Evolutionary conservation across 1,284 basidiomycete genomes (phyloP), one percentile per base, ranked within the genome.

Genomic region (Trichosporon coremiiforme): DNA sequence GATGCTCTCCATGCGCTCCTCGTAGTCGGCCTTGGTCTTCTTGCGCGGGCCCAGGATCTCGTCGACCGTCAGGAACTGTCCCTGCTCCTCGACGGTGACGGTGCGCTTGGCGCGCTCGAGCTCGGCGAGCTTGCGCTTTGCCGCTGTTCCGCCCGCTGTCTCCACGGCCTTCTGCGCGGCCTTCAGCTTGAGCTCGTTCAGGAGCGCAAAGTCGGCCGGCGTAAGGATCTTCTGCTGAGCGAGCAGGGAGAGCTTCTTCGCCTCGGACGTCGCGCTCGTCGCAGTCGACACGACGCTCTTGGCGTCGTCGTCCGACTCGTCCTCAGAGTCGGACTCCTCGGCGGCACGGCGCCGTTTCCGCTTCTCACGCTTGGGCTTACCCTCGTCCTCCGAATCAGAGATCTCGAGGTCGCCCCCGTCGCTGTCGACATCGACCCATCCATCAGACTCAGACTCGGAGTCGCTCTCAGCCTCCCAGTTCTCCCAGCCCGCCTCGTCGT

Each of bases 41-140:
- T 98, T 99, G 69, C 93, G 89, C 5, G 94, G 93, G 1, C 97
- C 96, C 4, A 98, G 86, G 74, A 99, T 98, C 79, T 95, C 93
- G 71, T 87, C 87, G 78, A 96, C 94, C n/a, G 91, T 93, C 67
- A 97, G 86, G 85, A 96, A 93, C 13, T 86, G 84, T 68, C 90
- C 86, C 41, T 87, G 85, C 9, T 85, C 81, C 70, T 87, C 80
- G 65, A 73, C 75, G 7, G 85, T 80, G 29, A 85, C 78, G 0
- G 86, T 84, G 77, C 89, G 89, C 76, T 89, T 90, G 71, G 87
- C 86, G 1, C 89, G 87, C 82, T 95, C 91, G 31, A 95, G 88
- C 0, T 86, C 85, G 0, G 90, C 91, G 9, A 93, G 89, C 85
- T 95, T 98, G 68, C 96, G 90, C 82, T 95, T 95, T 1, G 94